Percentiles rank a stretch among this genome's conserved stretches.
Evolutionary conservation across 129 eudicot genomes (phyloP).

Genomic region (Artemisia annua): DNA sequence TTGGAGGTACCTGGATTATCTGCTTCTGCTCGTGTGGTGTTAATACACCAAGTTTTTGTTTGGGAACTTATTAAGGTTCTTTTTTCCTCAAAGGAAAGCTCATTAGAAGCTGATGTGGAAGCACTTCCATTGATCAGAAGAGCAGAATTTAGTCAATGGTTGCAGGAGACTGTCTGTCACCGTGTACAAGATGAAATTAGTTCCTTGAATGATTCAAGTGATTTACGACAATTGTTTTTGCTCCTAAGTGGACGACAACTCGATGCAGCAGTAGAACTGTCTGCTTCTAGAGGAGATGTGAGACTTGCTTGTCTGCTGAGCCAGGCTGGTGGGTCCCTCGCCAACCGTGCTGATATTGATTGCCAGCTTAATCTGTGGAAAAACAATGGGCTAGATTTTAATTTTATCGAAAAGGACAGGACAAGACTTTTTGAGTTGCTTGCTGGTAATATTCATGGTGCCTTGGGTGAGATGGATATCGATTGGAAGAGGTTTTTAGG

Average conservation of each 20-base stretch:
- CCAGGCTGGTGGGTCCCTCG: conserved; percentile 86
- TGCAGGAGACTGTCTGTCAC: conserved; percentile 88
- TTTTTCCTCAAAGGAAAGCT: conserved; percentile 62
- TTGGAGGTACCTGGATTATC: conserved; percentile 73
- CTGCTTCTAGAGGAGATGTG: conserved; percentile 90
- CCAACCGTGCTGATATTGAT: conserved; percentile 61
- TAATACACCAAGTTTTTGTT: conserved; percentile 84
- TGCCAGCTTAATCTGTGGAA: conserved; percentile 80
- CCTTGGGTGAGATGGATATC: conserved; percentile 57
- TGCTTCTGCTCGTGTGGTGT: conserved; percentile 62
- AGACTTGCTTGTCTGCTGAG: conserved; percentile 86
- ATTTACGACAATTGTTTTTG: conserved; percentile 70
- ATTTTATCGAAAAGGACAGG: conserved; percentile 68
- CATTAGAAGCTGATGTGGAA: conserved; percentile 56
- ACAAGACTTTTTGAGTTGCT: conserved; percentile 76
- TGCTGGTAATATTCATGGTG: conserved; percentile 76
- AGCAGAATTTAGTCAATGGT: conserved; percentile 92
- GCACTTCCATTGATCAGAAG: conserved; percentile 81
- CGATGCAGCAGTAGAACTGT: conserved; percentile 80
- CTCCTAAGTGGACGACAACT: conserved; percentile 82
- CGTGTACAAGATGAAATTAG: conserved; percentile 93
- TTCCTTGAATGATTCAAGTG: conserved; percentile 57
- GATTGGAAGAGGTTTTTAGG: conserved; percentile 98
- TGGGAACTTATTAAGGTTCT: conserved; percentile 96
- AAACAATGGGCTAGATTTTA: conserved; percentile 76